Evolutionary conservation across 2,329 filamentous ascomycete species (phyloP).

Genomic region (Botrytis sinoallii): DNA sequence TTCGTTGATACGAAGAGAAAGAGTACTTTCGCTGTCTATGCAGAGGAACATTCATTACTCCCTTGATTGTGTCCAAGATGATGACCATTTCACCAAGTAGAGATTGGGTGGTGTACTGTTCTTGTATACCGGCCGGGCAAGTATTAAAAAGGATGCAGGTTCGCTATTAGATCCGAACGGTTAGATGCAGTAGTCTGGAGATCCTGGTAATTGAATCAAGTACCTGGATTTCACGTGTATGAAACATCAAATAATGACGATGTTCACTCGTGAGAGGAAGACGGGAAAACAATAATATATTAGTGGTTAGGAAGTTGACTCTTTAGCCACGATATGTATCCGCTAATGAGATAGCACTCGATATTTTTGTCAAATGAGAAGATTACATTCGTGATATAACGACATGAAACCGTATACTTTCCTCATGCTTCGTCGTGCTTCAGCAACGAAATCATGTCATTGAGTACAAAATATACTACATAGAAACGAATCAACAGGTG

Average conservation of each 20-base stretch:
- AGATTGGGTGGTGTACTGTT: neutral
- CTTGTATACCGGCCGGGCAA: neutral
- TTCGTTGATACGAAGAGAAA: neutral
- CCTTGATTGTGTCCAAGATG: neutral
- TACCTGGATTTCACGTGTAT: neutral
- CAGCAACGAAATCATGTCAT: neutral
- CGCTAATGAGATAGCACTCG: neutral
- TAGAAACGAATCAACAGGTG: neutral
- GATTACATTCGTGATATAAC: neutral
- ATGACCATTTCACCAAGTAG: accelerated
- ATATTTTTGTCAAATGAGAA: neutral
- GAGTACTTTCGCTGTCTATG: too few species aligned
- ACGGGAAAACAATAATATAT: neutral
- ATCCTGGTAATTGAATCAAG: neutral
- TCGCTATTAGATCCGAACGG: neutral
- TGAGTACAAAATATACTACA: neutral
- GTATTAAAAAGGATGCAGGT: neutral
- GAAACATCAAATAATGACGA: neutral
- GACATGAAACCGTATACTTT: neutral
- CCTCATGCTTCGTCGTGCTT: neutral
- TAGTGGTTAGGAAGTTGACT: neutral
- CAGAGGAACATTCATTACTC: neutral
- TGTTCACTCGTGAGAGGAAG: too few species aligned
- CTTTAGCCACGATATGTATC: neutral
- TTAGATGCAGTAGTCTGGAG: neutral